These are phyloP conservation scores for Xylariaceae sp. DNA, from an alignment of 2,329 filamentous ascomycete species.

Conservation along the genomic window DNA sequence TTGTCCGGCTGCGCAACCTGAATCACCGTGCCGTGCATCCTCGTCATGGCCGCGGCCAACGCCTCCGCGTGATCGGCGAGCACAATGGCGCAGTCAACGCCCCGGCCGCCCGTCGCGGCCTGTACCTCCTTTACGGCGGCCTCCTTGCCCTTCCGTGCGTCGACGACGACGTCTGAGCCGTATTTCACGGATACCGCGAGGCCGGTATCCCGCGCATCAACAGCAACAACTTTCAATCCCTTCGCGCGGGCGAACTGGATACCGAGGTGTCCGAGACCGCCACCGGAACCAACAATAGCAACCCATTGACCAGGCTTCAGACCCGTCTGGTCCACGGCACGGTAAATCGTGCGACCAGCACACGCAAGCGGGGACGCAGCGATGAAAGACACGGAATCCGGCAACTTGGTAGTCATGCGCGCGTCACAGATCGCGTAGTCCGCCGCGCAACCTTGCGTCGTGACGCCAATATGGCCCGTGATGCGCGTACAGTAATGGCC, in stretches of 20 bases:
- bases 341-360: slow-evolving; percentile 48
- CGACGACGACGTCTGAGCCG: slow-evolving; percentile 49
- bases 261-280: slow-evolving; percentile 50
- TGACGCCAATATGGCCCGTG: slow-evolving; percentile 45
- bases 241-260: slow-evolving; percentile 43
- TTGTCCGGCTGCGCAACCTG: slow-evolving; percentile 57
- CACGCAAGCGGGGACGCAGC: slow-evolving; percentile 54
- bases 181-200: slow-evolving; percentile 37
- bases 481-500: slow-evolving; percentile 48
- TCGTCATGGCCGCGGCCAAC: slow-evolving; percentile 48
- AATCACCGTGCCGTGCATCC: slow-evolving; percentile 53
- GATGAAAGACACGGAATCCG: slow-evolving; percentile 43
- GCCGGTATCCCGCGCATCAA: slow-evolving; percentile 51
- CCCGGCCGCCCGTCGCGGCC: slow-evolving; percentile 42
- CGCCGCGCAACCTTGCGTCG: slow-evolving; percentile 50
- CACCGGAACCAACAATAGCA: slow-evolving; percentile 44
- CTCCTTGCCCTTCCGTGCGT: slow-evolving; percentile 45
- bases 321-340: slow-evolving; percentile 40
- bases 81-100: slow-evolving; percentile 49
- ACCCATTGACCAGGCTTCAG: slow-evolving; percentile 35
- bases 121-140: slow-evolving; percentile 44
- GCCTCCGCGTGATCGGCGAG: slow-evolving; percentile 45
- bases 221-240: slow-evolving; percentile 47
- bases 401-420: slow-evolving; percentile 41
- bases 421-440: slow-evolving; percentile 51